Conservation (phyloP, 2,329 filamentous ascomycete genomes). For the Diaporthe citri region DNA sequence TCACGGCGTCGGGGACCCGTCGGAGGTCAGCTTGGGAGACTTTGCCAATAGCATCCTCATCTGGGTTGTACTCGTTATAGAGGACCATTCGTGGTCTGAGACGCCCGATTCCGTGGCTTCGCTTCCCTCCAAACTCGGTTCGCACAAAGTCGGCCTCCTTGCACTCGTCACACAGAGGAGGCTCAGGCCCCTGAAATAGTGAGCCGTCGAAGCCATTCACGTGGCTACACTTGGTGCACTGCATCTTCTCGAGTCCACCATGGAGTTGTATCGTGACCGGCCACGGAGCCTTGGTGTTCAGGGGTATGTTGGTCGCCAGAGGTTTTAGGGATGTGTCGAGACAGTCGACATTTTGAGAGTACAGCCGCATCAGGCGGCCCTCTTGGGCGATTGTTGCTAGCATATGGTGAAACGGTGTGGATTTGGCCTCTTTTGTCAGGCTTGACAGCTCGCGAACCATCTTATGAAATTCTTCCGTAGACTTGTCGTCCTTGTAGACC, state of each 20-base stretch:
- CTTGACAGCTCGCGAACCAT: constrained; percentile 93
- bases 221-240: constrained; percentile 91
- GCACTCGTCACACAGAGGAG: constrained; percentile 84
- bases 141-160: constrained; percentile 81
- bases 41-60: constrained; percentile 94
- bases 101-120: constrained; percentile 92
- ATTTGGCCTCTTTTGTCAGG: constrained; percentile 80
- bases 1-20: constrained; percentile 86
- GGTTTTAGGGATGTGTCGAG: constrained; percentile 89
- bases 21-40: constrained; percentile 90
- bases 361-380: constrained; percentile 87
- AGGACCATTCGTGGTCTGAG: constrained; percentile 93
- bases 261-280: constrained; percentile 94
- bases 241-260: constrained; percentile 94
- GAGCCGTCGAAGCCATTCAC: constrained; percentile 81
- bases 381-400: constrained; percentile 90
- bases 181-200: constrained; percentile 85
- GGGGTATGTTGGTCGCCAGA: constrained; percentile 82
- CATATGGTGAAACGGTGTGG: constrained; percentile 93
- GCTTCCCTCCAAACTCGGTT: constrained; percentile 81
- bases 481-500: constrained; percentile 91
- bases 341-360: constrained; percentile 97
- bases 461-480: constrained; percentile 91
- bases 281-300: constrained; percentile 89
- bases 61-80: constrained; percentile 97